Evolutionary conservation across 768 basidiomycete species (phyloP).

Genomic region (Multifurca ochricompacta): DNA sequence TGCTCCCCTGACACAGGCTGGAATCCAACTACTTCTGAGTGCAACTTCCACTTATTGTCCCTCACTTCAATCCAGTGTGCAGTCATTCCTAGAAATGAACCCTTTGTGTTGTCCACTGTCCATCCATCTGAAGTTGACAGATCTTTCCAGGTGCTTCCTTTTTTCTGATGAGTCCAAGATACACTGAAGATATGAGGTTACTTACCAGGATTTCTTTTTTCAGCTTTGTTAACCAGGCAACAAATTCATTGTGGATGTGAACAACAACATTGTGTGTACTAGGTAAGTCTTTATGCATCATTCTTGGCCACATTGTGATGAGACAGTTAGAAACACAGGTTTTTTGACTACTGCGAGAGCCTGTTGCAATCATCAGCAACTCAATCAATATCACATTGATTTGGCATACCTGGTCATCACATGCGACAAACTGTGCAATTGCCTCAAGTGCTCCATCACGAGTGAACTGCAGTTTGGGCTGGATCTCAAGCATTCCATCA

Average conservation of each 20-base stretch:
- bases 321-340: too few species aligned
- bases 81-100: slow-evolving; percentile 21
- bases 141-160: slow-evolving; percentile 16
- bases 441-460: too few species aligned
- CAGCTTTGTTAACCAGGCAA: not conserved
- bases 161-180: not conserved
- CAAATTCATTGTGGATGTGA: not conserved
- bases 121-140: slow-evolving; percentile 18
- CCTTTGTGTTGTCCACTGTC: slow-evolving; percentile 23
- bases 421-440: too few species aligned
- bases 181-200: too few species aligned
- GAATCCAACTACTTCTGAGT: slow-evolving; percentile 24
- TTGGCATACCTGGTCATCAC: too few species aligned
- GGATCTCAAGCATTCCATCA: too few species aligned
- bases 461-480: too few species aligned
- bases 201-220: not conserved
- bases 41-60: slow-evolving; percentile 23
- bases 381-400: too few species aligned
- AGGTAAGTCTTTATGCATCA: too few species aligned
- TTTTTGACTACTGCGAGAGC: too few species aligned
- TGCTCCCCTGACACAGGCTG: slow-evolving; percentile 23
- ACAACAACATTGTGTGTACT: not conserved
- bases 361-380: too few species aligned
- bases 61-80: slow-evolving; percentile 24
- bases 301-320: too few species aligned